Percentiles rank a stretch among this genome's conserved stretches.
Conservation (phyloP, 805 yeast genomes). For the Yarrowia sp. region DNA sequence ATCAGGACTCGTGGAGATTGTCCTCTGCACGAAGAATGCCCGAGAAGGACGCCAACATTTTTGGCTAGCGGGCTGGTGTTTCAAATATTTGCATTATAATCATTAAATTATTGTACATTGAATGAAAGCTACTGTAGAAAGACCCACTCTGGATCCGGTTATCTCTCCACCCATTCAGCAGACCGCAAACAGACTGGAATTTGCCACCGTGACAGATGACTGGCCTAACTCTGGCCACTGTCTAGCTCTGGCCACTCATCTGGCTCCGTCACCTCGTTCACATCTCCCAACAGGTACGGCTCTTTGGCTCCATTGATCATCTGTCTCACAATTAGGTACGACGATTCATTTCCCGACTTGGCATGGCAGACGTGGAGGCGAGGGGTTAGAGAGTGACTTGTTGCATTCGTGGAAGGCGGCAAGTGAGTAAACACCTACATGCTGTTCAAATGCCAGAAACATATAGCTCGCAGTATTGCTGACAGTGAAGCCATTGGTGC, state of each 20-base stretch:
- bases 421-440: too few relatives aligned
- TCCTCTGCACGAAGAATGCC: conserved; percentile 53
- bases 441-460: too few relatives aligned
- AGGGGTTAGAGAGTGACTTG: too few relatives aligned
- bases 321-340: conserved; percentile 2
- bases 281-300: background rate
- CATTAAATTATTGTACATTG: background rate
- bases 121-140: too few relatives aligned
- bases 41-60: conserved; percentile 35
- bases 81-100: conserved; percentile 5
- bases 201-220: background rate
- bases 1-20: conserved; percentile 78
- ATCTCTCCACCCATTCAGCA: too few relatives aligned
- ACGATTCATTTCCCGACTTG: background rate
- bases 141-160: too few relatives aligned
- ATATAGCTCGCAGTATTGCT: too few relatives aligned
- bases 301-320: conserved; percentile 13
- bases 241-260: background rate
- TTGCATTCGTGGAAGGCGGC: too few relatives aligned
- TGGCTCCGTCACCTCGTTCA: background rate
- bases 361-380: background rate
- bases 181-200: background rate
- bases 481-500: too few relatives aligned
- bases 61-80: background rate
- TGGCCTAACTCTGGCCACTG: too few relatives aligned